phyloP scores from a whole-genome alignment of 164 flowering plant species.

The Buxus sempervirens region DNA sequence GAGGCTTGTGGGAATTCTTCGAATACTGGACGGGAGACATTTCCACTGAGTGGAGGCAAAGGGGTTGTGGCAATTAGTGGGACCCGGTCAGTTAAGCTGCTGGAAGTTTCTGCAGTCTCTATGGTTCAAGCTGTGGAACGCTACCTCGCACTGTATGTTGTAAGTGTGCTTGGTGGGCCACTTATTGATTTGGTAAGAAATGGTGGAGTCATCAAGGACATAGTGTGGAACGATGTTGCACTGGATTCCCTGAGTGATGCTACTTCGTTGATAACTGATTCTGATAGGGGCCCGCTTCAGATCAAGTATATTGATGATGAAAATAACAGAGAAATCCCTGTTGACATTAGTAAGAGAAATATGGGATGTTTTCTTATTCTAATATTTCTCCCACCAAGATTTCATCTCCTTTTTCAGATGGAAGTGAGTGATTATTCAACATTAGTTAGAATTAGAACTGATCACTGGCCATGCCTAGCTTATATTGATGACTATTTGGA shows the following conservation, averaged over 20 bases:
- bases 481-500: constrained; percentile 94
- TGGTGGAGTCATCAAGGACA: constrained; percentile 48
- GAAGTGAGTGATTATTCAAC: constrained; percentile 76
- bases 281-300: constrained; percentile 45
- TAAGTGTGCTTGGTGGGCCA: constrained; percentile 66
- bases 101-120: constrained; percentile 60
- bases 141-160: constrained; percentile 70
- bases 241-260: constrained; percentile 28
- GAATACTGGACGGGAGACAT: constrained; percentile 74
- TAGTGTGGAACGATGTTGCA: constrained; percentile 52
- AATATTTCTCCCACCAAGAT: constrained; percentile 93
- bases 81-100: constrained; percentile 81
- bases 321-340: constrained; percentile 34
- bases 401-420: constrained; percentile 88
- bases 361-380: constrained; percentile 65
- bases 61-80: constrained; percentile 80
- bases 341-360: constrained; percentile 36
- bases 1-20: constrained; percentile 72
- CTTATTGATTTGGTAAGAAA: constrained; percentile 52
- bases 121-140: constrained; percentile 57
- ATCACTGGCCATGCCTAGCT: constrained; percentile 98
- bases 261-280: constrained; percentile 18
- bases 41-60: constrained; percentile 74
- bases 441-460: constrained; percentile 86
- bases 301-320: constrained; percentile 57